A percentile compares a stretch with the other conserved stretches of the same genome.
Conservation (phyloP, 805 yeast genomes). For the Starmerella cellae region DNA sequence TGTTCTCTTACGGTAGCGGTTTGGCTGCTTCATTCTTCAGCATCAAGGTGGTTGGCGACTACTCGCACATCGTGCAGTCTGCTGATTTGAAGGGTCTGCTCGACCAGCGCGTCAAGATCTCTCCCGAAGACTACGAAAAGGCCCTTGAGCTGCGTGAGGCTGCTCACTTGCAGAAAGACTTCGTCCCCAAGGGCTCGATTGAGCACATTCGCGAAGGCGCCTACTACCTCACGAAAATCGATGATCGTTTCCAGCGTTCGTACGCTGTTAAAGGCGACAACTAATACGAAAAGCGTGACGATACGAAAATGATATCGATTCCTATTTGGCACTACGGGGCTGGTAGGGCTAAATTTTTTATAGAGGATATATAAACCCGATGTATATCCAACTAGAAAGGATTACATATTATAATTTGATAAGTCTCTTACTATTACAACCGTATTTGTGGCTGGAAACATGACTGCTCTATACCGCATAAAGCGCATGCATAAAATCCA, state of each 20-base stretch:
- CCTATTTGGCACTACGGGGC: too few species aligned
- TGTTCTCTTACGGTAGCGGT: conserved; percentile 97
- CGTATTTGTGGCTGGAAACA: too few species aligned
- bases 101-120: conserved; percentile 45
- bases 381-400: too few species aligned
- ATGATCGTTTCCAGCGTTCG: conserved; percentile 76
- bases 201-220: conserved; percentile 62
- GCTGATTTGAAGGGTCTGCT: conserved; percentile 60
- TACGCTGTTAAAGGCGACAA: conserved; percentile 37
- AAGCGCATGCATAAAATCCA: too few species aligned
- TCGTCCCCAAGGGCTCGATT: conserved; percentile 64
- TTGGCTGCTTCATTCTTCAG: conserved; percentile 84
- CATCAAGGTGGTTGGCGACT: conserved; percentile 67
- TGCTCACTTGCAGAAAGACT: conserved; percentile 69
- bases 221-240: conserved; percentile 70
- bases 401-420: too few species aligned
- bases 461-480: too few species aligned
- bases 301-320: too few species aligned
- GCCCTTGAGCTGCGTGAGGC: conserved; percentile 78
- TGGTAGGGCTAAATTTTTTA: too few species aligned
- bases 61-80: conserved; percentile 34
- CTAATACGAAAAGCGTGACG: too few species aligned
- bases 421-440: too few species aligned
- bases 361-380: too few species aligned
- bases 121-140: conserved; percentile 72